A percentile compares a stretch with the other conserved stretches of the same genome.
Conservation (phyloP, 2,329 filamentous ascomycete species). For the Exophiala spinifera region DNA sequence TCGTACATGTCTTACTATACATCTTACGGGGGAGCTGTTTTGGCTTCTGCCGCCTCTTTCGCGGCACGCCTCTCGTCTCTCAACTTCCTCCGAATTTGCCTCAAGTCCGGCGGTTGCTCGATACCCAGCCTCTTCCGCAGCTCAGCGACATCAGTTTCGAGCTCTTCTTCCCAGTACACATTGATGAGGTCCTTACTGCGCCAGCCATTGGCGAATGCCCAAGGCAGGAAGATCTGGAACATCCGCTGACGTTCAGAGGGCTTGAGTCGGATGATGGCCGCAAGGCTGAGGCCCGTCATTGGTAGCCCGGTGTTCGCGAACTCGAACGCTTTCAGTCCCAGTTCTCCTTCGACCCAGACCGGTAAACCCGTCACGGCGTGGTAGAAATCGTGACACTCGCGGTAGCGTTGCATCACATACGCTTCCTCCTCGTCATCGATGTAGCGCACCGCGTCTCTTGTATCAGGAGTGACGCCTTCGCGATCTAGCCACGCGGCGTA, state of each 20-base stretch:
- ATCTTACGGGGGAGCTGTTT: not conserved
- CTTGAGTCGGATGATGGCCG: constrained; percentile 66
- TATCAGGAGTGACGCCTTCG: constrained; percentile 90
- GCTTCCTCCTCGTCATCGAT: constrained; percentile 94
- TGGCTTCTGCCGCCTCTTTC: constrained; percentile 42
- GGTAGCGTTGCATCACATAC: constrained; percentile 97
- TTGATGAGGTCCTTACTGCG: constrained; percentile 80
- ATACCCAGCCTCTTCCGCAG: constrained; percentile 74
- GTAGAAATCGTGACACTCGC: constrained; percentile 97
- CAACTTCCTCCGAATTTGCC: constrained; percentile 69
- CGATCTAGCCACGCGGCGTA: constrained; percentile 92
- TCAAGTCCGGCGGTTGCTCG: constrained; percentile 82
- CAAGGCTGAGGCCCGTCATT: constrained; percentile 86
- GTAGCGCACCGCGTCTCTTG: constrained; percentile 75
- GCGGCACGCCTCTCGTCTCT: constrained; percentile 65
- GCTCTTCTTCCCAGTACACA: constrained; percentile 94
- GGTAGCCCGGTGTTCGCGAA: constrained; percentile 91
- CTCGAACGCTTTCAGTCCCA: constrained; percentile 97
- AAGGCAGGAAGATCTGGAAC: constrained; percentile 73
- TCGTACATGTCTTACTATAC: not conserved
- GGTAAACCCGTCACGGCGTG: constrained; percentile 91
- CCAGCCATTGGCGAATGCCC: constrained; percentile 83
- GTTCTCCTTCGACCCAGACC: constrained; percentile 88
- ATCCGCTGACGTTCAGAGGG: constrained; percentile 64
- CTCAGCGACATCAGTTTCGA: constrained; percentile 77